phyloP scores from a whole-genome alignment of 169 alveolate species.

The Plasmodium blacklocki region DNA sequence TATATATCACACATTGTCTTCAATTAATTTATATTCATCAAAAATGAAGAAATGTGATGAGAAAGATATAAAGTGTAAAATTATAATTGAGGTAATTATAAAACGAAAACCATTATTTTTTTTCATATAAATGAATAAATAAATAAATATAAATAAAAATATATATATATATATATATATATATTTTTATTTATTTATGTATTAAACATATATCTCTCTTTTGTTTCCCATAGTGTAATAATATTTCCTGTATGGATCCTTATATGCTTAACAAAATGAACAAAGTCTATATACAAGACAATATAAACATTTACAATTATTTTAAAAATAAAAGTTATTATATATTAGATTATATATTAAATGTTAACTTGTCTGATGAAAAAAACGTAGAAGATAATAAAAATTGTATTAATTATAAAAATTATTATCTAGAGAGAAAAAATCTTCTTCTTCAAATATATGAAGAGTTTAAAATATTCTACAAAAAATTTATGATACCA shows the following conservation, averaged over 20 bases:
- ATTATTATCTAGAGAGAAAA: conserved; percentile 47
- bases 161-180: conserved; percentile 2
- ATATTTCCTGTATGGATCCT: conserved; percentile 58
- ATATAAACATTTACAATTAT: conserved; percentile 43
- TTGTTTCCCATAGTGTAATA: conserved; percentile 22
- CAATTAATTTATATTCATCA: conserved; percentile 16
- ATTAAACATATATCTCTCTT: background rate
- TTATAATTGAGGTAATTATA: conserved; percentile 65
- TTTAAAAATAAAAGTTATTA: conserved; percentile 45
- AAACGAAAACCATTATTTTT: too few relatives aligned
- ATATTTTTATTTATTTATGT: background rate
- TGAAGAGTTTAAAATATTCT: conserved; percentile 49
- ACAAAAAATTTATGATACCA: conserved; percentile 46
- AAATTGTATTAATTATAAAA: conserved; percentile 12
- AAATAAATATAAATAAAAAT: background rate
- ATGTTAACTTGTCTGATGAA: conserved; percentile 32
- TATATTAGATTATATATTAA: conserved; percentile 30
- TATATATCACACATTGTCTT: conserved; percentile 34
- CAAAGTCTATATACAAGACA: conserved; percentile 38
- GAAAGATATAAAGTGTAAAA: conserved; percentile 15
- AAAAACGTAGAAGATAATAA: conserved; percentile 29
- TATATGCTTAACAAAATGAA: conserved; percentile 54
- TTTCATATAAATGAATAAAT: background rate
- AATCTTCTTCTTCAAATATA: conserved; percentile 37
- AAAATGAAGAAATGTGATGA: background rate